Conservation (phyloP, 305 asterid genomes). For the Fraxinus baroniana region DNA sequence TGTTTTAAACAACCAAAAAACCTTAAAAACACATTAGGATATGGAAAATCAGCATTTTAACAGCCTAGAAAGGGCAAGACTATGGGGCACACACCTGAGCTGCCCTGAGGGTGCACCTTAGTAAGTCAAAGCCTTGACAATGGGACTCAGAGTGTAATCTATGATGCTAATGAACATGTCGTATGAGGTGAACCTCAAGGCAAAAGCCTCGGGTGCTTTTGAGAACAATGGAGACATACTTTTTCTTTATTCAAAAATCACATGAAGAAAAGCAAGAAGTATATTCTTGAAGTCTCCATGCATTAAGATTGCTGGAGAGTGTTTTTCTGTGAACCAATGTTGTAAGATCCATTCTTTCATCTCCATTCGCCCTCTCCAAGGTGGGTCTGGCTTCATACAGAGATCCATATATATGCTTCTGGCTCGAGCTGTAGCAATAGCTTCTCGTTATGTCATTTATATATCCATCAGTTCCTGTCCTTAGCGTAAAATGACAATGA, state of each 20-base stretch:
- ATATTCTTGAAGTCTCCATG: background rate
- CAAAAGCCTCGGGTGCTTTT: background rate
- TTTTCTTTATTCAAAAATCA: background rate
- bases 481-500: conserved; percentile 10
- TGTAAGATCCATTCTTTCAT: background rate
- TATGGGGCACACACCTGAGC: background rate
- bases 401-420: background rate
- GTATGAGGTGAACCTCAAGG: background rate
- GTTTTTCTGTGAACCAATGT: background rate
- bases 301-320: background rate
- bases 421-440: background rate
- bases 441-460: conserved; percentile 9
- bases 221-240: background rate
- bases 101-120: background rate
- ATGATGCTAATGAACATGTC: background rate
- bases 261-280: background rate
- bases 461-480: conserved; percentile 16
- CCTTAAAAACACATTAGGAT: background rate
- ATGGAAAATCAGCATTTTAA: background rate
- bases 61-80: background rate
- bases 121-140: background rate
- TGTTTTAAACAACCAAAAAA: background rate
- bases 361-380: background rate
- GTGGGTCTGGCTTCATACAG: background rate
- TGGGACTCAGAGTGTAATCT: background rate